phyloP scores from a whole-genome alignment of 768 basidiomycete genomes.

The Trametes punicea region DNA sequence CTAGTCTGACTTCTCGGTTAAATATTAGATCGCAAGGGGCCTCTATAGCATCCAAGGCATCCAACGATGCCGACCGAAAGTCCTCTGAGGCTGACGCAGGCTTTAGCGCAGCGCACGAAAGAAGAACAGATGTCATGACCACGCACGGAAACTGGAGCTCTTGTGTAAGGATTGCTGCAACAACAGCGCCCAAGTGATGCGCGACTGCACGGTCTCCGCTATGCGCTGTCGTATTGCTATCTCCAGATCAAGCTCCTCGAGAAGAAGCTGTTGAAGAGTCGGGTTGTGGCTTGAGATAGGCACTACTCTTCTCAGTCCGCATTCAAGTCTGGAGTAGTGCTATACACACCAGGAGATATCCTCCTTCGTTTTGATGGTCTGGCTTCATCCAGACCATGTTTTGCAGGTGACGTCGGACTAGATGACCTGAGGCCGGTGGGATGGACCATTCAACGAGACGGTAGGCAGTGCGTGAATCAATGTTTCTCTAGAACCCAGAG shows the following conservation, averaged over 20 bases:
- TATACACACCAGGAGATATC: neutral
- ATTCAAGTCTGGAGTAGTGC: neutral
- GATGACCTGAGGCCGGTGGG: too few relatives aligned
- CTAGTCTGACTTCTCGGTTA: constrained; percentile 26
- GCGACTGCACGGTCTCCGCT: constrained; percentile 39
- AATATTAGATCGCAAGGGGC: constrained; percentile 37
- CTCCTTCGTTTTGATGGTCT: constrained; percentile 16
- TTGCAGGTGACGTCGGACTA: too few relatives aligned
- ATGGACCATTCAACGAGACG: neutral
- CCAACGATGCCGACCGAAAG: constrained; percentile 40
- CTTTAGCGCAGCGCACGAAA: neutral
- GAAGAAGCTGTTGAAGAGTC: constrained; percentile 23
- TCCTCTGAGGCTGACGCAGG: constrained; percentile 14
- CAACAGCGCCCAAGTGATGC: constrained; percentile 45
- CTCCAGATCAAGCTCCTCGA: constrained; percentile 44
- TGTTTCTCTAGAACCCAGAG: too few relatives aligned
- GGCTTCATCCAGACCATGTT: neutral
- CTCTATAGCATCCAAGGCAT: constrained; percentile 42
- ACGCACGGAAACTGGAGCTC: constrained; percentile 6
- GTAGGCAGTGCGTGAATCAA: too few relatives aligned
- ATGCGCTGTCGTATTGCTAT: constrained; percentile 41
- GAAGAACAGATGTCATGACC: too few relatives aligned
- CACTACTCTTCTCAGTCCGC: neutral
- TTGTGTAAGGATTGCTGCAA: constrained; percentile 35
- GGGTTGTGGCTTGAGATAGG: neutral